Base-by-base conservation (phyloP, 2,329 filamentous ascomycete species). In the Ambrosiella cleistominuta region DNA sequence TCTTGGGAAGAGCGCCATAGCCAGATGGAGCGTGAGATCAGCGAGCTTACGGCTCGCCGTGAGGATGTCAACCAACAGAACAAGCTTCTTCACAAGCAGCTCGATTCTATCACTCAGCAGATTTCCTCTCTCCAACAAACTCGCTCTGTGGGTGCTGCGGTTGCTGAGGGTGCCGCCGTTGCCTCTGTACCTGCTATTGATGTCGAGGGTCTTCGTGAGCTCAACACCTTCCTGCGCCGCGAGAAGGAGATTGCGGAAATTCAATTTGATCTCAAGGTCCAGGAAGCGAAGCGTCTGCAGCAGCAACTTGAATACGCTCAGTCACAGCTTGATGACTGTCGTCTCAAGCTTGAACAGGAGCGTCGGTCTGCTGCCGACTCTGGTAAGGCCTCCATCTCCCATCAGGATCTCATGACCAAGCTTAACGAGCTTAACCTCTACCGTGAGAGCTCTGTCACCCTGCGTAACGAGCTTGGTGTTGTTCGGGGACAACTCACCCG, bases 171-270 rank as follows among this genome's bases (percentile, higher is more conserved):
- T 44, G 37, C 17, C 71, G 79, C 3, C 76, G 81, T 15, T 6
- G 49, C 57, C 15, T 52, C 57, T 55, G 79, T 3, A 76, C 81
- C 37, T 7, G 54, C 57, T 45, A 44, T 54, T 55, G 74, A 80
- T 40, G 81, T 83, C 8, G 86, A 88, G 63, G 87, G 86, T 57
- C 79, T 95, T 8, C 86, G 93, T 62, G 91, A 97, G 66, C 80
- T 98, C 59, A 94, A 95, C 70, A 85, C 81, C 62, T 98, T 93
- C 68, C 74, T 98, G 61, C 85, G 91, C 51, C 85, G 88, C 47
- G 94, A 98, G 71, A 98, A 97, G 74, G 93, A 97, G 68, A 97
- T 98, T 63, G 79, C 96, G 7, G 91, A 98, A 64, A 88, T 96
- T n/a, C 91, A 97, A 66, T 86, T 89, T 65, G 90, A 96, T 64